These are phyloP conservation scores for Saturnispora zaruensis DNA, from an alignment of 805 yeast species.

Conservation along the genomic window DNA sequence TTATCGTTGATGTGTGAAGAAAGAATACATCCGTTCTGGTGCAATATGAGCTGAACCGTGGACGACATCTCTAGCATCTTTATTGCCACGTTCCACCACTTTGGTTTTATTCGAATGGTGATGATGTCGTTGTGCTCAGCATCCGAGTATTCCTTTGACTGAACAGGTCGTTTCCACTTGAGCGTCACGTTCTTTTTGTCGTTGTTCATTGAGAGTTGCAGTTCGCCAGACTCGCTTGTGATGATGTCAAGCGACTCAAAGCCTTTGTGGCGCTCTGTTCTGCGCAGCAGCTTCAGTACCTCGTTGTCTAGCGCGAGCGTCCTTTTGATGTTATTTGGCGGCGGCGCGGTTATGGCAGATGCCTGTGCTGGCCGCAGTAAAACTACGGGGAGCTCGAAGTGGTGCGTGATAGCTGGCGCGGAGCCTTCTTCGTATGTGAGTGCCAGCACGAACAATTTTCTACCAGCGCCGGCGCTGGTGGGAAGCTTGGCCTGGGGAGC, in stretches of 20 bases:
- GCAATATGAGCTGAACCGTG: slow-evolving; percentile 48
- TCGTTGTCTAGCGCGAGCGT: neutral
- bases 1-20: slow-evolving; percentile 61
- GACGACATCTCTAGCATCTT: slow-evolving; percentile 53
- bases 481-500: neutral
- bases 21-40: slow-evolving; percentile 44
- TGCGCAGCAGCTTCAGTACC: slow-evolving; percentile 41
- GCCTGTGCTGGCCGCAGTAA: slow-evolving; percentile 49
- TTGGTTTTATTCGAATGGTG: slow-evolving; percentile 36
- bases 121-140: slow-evolving; percentile 12
- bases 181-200: slow-evolving; percentile 47
- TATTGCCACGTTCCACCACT: slow-evolving; percentile 63
- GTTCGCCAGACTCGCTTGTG: slow-evolving; percentile 35
- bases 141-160: slow-evolving; percentile 18
- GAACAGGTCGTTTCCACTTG: slow-evolving; percentile 45
- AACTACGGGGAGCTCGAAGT: slow-evolving; percentile 64
- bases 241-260: slow-evolving; percentile 43
- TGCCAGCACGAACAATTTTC: slow-evolving; percentile 1
- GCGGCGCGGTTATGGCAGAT: neutral
- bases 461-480: neutral
- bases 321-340: neutral
- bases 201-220: slow-evolving; percentile 46
- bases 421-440: neutral
- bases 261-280: slow-evolving; percentile 59
- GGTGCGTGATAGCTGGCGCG: slow-evolving; percentile 38